Base-by-base conservation (phyloP, 1,139 yeast species). In the Suhomyces yuchorum region DNA sequence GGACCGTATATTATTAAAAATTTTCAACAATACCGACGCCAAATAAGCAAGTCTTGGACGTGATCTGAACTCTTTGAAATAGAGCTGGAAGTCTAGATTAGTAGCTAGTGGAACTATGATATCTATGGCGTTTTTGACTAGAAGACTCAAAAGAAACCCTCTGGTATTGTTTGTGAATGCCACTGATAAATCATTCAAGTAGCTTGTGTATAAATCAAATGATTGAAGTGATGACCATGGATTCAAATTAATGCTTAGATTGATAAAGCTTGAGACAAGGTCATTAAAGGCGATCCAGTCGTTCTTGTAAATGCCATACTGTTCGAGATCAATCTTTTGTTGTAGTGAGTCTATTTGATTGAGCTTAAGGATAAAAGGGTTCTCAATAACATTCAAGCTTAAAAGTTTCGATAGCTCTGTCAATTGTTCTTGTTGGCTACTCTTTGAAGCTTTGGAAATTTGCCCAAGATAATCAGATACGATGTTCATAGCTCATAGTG, bases 1-100 rank as follows among this genome's bases (percentile, higher is more conserved):
- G 9, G 82, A 80, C 49, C 92, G 67, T 18, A 84, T 77, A 45
- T 82, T 77, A 59, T 86, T 86, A 66, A 86, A 82, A 34, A 84
- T 70, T 56, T 81, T 82, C 48, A 86, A 67, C 18, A 86, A 62
- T 2, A 83, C 63, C 9, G 85, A 71, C 0, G 92, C 85, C 39
- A 84, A 62, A 57, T 76, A 79, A 8, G 81, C 72, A 23, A 81
- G 61, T 38, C 88, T 61, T 8, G 83, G 81, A 53, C 68, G 71
- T 19, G 68, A 64, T 40, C 73, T 69, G 55, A 58, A 63, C 61
- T 68, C 81, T 60, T 57, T 70, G 56, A 53, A 60, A 62, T 73
- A 76, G 51, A 75, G 61, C 51, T 73, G 80, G 34, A 59, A 48
- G 57, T 85, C 91, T 23, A 84, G 70, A 35, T 69, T 62, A 17